Base-by-base conservation (phyloP, 2,329 filamentous ascomycete genomes). In the Phialophora chinensis region DNA sequence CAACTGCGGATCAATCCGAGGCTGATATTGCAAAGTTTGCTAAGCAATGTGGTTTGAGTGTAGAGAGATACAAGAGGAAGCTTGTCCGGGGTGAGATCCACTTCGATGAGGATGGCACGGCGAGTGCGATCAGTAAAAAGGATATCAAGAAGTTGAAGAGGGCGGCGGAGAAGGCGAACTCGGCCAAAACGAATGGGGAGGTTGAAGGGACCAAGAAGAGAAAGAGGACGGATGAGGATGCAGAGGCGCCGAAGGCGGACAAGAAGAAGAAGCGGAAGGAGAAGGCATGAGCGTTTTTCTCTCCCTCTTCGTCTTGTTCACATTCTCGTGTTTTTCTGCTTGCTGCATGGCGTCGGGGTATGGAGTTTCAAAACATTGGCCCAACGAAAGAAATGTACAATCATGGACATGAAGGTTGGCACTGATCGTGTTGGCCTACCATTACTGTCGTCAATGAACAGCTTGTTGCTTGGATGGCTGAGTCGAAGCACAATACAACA, bases 41-140 rank as follows among this genome's bases (percentile, higher is more conserved):
- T 49, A 86, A 85, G 66, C 83, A 86, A 71, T 87, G 89, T 8
- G 90, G 90, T 68, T 82, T 93, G 66, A 90, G 88, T 7, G 86
- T 91, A 62, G 87, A 87, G 81, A 90, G 91, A 80, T 93, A 92
- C 81, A 88, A 90, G 83, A 85, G 89, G 77, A 92, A 92, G 84
- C 88, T 88, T 72, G 90, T 91, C 79, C 86, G 89, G 69, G 91
- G 91, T 44, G 89, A 92, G 74, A 90, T 93, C 70, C 83, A 87
- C 75, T 81, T 92, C 70, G 84, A 84, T 72, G 80, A 81, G 12
- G 86, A 90, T 68, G 90, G 90, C 65, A 88, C 84, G 60, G 87
- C 90, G 49, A 83, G 86, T 72, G 83, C 91, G 3, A 79, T 88
- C 73, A 91, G 87, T 82, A 92, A 92, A 84, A 92, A 91, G 81